Conservation (phyloP, 495 filamentous ascomycete genomes). For the Penicillium taxi region DNA sequence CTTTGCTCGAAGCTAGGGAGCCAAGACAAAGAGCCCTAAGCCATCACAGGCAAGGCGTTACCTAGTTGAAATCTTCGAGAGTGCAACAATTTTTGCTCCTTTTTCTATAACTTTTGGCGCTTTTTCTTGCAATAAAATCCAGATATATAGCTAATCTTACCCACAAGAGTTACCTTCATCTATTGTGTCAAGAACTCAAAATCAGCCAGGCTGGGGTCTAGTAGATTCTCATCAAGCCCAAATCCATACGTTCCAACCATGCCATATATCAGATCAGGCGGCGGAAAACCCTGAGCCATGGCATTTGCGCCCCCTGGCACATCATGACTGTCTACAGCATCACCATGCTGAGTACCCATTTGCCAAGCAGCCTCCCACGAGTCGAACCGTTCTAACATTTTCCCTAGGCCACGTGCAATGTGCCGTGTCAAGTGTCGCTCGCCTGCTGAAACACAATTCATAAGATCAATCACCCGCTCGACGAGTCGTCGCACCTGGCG, state of each 20-base stretch:
- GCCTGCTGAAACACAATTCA: constrained; percentile 46
- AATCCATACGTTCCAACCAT: constrained; percentile 46
- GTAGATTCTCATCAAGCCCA: constrained; percentile 39
- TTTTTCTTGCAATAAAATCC: no score
- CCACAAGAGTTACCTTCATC: no score
- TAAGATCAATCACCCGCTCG: constrained; percentile 41
- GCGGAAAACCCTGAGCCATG: constrained; percentile 41
- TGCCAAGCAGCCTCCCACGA: constrained; percentile 36
- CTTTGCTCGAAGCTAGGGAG: no score
- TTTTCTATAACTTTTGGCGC: no score
- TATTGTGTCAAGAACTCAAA: constrained; percentile 39
- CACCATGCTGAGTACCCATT: constrained; percentile 12
- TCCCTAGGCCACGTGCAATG: constrained; percentile 46
- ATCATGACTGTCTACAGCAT: constrained; percentile 13
- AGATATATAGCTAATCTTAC: no score
- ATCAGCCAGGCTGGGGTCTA: constrained; percentile 42
- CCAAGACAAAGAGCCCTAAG: no score
- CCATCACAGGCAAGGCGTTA: no score
- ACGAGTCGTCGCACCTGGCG: constrained; percentile 42
- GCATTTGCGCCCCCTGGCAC: constrained; percentile 40
- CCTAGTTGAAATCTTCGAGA: no score
- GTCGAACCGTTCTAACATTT: constrained; percentile 44
- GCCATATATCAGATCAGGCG: constrained; percentile 42
- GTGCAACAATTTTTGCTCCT: no score
- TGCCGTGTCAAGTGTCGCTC: constrained; percentile 47